Conservation (phyloP, 1,284 basidiomycete genomes). For the Cystobasidiaceae sp. region DNA sequence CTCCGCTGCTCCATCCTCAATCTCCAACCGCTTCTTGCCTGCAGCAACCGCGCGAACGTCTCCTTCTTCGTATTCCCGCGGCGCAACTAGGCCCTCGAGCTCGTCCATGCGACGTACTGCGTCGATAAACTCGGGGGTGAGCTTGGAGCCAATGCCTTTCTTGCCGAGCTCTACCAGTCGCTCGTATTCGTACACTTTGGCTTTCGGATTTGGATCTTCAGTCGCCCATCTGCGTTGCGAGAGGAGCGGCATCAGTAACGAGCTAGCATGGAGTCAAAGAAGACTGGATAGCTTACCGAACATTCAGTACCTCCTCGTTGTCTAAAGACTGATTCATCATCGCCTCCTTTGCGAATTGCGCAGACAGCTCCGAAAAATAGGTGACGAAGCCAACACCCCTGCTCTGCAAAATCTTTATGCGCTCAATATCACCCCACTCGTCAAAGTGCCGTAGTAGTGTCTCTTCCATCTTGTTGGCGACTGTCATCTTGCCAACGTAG, state of each 20-base stretch:
- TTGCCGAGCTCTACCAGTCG: constrained; percentile 74
- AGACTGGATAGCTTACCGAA: constrained; percentile 53
- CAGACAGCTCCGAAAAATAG: constrained; percentile 76
- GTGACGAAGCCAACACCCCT: constrained; percentile 97
- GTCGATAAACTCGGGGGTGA: constrained; percentile 79
- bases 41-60: constrained; percentile 14
- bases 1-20: neutral
- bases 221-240: constrained; percentile 65
- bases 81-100: constrained; percentile 40
- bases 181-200: constrained; percentile 74
- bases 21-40: neutral
- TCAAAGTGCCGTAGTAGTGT: constrained; percentile 85
- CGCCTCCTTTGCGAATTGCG: constrained; percentile 96
- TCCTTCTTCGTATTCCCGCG: constrained; percentile 5
- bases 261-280: neutral
- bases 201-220: constrained; percentile 87
- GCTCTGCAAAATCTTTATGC: constrained; percentile 84
- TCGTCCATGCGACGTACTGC: constrained; percentile 55
- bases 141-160: constrained; percentile 64
- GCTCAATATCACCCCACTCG: constrained; percentile 94
- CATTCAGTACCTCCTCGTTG: constrained; percentile 95
- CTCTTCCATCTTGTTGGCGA: constrained; percentile 77
- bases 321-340: constrained; percentile 99
- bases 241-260: neutral
- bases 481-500: constrained; percentile 90